Percentiles rank a stretch among this genome's conserved stretches.
These are phyloP conservation scores for Trematosphaeria pertusa DNA, from an alignment of 2,329 filamentous ascomycete genomes.

Conservation along the genomic window DNA sequence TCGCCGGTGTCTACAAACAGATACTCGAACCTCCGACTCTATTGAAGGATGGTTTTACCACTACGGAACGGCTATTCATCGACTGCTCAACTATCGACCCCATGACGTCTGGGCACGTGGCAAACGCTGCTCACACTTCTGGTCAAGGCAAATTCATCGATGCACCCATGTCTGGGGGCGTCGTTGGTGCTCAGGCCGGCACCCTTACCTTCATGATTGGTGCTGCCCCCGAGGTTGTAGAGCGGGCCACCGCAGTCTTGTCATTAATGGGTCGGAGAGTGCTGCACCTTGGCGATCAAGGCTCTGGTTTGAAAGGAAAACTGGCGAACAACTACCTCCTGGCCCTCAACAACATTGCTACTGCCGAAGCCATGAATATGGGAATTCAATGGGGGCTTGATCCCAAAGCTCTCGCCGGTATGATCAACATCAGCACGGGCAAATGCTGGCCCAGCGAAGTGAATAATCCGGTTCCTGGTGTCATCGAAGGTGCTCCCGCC, in stretches of 20 bases:
- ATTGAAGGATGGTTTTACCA: constrained; percentile 54
- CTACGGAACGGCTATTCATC: constrained; percentile 79
- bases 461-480: constrained; percentile 92
- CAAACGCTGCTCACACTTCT: constrained; percentile 70
- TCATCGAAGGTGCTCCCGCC: constrained; percentile 77
- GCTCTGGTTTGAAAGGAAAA: constrained; percentile 87
- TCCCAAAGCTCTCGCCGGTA: constrained; percentile 73
- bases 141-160: constrained; percentile 83
- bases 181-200: constrained; percentile 86
- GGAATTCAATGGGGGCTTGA: constrained; percentile 69
- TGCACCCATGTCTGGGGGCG: constrained; percentile 95
- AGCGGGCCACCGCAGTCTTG: constrained; percentile 72
- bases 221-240: constrained; percentile 65
- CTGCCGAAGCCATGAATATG: constrained; percentile 71
- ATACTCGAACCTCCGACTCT: constrained; percentile 70
- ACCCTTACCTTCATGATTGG: constrained; percentile 97
- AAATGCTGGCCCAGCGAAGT: constrained; percentile 94
- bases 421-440: constrained; percentile 95
- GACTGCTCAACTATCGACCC: constrained; percentile 98
- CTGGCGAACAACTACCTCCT: constrained; percentile 97
- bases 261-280: constrained; percentile 85
- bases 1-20: constrained; percentile 79
- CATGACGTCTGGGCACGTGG: constrained; percentile 79
- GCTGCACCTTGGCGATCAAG: constrained; percentile 84
- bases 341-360: constrained; percentile 86